Conservation (phyloP, 208 protist genomes). For the Endotrypanum monterogeii region DNA sequence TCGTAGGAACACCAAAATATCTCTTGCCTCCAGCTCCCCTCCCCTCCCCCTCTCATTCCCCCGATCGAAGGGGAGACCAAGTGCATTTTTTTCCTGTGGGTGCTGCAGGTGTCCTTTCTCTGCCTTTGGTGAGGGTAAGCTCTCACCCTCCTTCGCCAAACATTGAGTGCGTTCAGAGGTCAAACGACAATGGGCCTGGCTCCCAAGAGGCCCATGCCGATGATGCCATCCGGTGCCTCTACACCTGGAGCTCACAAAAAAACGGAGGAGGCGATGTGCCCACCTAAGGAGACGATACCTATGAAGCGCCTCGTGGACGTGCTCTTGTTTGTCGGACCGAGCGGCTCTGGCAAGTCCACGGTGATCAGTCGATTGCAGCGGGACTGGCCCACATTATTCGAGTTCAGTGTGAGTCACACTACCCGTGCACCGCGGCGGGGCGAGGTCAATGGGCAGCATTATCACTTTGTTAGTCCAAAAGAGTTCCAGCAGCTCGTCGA, state of each 20-base stretch:
- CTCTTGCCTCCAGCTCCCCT: no score
- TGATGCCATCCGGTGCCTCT: background rate
- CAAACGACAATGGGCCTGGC: background rate
- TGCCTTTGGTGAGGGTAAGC: no score
- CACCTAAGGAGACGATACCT: slow-evolving; percentile 9
- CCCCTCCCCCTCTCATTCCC: no score
- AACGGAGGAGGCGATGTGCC: background rate
- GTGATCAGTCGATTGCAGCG: slow-evolving; percentile 66
- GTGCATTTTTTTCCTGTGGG: no score
- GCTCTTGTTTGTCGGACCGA: slow-evolving; percentile 85
- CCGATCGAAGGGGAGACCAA: no score
- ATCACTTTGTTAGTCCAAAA: slow-evolving; percentile 75
- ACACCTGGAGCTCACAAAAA: background rate
- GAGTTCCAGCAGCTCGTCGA: slow-evolving; percentile 60
- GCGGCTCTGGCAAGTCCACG: slow-evolving; percentile 89
- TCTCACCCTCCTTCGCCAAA: background rate
- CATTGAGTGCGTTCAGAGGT: background rate
- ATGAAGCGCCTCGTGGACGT: slow-evolving; percentile 45
- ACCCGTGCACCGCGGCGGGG: slow-evolving; percentile 74
- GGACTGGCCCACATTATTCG: slow-evolving; percentile 64
- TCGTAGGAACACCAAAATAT: no score
- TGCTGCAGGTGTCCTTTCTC: background rate
- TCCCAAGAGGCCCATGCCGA: background rate
- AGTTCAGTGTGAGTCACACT: slow-evolving; percentile 91
- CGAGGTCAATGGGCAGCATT: slow-evolving; percentile 84